A percentile compares a stretch with the other conserved stretches of the same genome.
Evolutionary conservation across 1,284 basidiomycete species (phyloP).

Genomic region (Leucoagaricus sp.): DNA sequence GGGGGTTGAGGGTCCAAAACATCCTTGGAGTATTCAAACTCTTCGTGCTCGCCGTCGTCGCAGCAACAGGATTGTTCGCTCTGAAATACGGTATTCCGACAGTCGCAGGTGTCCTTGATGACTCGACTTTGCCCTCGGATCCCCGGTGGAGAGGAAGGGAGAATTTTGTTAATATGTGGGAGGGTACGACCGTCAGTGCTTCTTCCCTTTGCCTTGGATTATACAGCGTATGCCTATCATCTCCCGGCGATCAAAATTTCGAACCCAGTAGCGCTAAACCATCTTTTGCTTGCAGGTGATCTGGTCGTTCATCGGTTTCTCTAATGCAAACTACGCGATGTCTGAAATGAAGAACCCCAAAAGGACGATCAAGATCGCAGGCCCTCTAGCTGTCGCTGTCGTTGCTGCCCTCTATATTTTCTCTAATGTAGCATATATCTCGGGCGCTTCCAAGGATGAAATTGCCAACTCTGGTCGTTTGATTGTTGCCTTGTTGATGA

Average conservation of each 20-base stretch:
- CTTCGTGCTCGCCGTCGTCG: slow-evolving; percentile 42
- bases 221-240: neutral
- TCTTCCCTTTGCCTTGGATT: slow-evolving; percentile 27
- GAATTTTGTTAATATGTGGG: slow-evolving; percentile 35
- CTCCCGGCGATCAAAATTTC: too few relatives aligned
- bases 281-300: too few relatives aligned
- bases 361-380: slow-evolving; percentile 37
- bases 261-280: neutral
- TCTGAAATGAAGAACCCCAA: slow-evolving; percentile 38
- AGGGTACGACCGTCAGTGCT: slow-evolving; percentile 32
- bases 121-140: neutral
- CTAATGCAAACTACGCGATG: slow-evolving; percentile 41
- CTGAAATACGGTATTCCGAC: slow-evolving; percentile 20
- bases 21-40: slow-evolving; percentile 48
- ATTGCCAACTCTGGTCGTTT: slow-evolving; percentile 33
- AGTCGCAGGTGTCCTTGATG: slow-evolving; percentile 20
- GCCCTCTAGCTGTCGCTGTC: slow-evolving; percentile 33
- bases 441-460: slow-evolving; percentile 38
- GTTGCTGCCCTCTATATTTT: slow-evolving; percentile 38
- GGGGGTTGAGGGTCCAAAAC: slow-evolving; percentile 49
- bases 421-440: slow-evolving; percentile 41
- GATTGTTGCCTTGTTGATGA: slow-evolving; percentile 47
- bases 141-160: slow-evolving; percentile 12
- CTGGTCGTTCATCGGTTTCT: slow-evolving; percentile 36
- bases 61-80: slow-evolving; percentile 32